Percentiles rank a stretch among this genome's conserved stretches.
phyloP scores from a whole-genome alignment of 1,284 basidiomycete species.

The Stygiomarasmius scandens region DNA sequence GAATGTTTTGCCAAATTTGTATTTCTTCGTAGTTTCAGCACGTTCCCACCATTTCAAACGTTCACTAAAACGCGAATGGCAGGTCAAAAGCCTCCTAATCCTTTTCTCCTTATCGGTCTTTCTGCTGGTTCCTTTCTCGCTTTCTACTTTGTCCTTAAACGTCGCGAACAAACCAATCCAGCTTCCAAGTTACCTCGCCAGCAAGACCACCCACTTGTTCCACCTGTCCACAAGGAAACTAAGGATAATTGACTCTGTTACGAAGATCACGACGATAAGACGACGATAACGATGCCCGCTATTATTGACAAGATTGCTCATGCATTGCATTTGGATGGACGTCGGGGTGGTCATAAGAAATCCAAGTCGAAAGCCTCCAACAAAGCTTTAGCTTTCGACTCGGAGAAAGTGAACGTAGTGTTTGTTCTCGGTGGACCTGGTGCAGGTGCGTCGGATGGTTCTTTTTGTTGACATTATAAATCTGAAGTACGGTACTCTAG shows the following conservation, averaged over 20 bases:
- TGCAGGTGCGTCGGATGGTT: slow-evolving; percentile 61
- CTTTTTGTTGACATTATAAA: slow-evolving; percentile 11
- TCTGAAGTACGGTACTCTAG: slow-evolving; percentile 42
- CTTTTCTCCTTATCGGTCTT: slow-evolving; percentile 59
- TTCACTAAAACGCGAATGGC: no score
- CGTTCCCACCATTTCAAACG: no score
- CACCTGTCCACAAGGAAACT: slow-evolving; percentile 48
- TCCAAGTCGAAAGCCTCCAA: not conserved
- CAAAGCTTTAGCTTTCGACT: slow-evolving; percentile 57
- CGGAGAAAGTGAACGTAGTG: slow-evolving; percentile 80
- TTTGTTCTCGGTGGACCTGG: slow-evolving; percentile 98
- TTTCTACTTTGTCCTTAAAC: slow-evolving; percentile 58
- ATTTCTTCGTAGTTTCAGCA: no score
- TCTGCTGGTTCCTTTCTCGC: slow-evolving; percentile 56
- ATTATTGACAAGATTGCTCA: slow-evolving; percentile 55
- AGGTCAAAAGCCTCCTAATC: slow-evolving; percentile 51
- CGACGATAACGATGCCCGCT: slow-evolving; percentile 38
- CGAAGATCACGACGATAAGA: not conserved
- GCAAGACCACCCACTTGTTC: slow-evolving; percentile 66
- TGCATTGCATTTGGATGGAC: slow-evolving; percentile 36
- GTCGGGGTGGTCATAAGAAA: not conserved
- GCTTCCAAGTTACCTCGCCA: slow-evolving; percentile 65
- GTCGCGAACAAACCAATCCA: slow-evolving; percentile 59
- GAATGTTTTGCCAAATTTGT: no score
- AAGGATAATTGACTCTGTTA: slow-evolving; percentile 27